Base-by-base conservation (phyloP, 805 yeast genomes). In the Hanseniaspora lachancei region DNA sequence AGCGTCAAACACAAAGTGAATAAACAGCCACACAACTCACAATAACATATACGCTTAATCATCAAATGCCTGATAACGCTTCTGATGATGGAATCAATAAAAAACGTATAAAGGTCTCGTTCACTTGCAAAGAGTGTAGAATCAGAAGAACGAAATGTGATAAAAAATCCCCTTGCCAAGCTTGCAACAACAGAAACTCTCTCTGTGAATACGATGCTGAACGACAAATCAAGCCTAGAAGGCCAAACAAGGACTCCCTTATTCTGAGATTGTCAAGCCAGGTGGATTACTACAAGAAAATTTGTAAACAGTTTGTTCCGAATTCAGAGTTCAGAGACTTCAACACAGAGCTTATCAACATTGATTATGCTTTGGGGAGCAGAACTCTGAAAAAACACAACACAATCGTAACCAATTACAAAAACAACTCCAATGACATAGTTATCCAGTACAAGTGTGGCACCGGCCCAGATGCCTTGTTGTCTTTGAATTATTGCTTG, bases 101-200 rank as follows among this genome's bases (percentile, higher is more conserved):
- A 49, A 60, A 70, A 40, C 35, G 35, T 32, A 63, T 66, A 44
- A 60, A 70, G 51, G 49, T 68, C 5, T 68, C 71, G 0, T 68
- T 63, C 50, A 70, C 68, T 13, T 68, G 71, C 50, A 66, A 64
- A 55, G 63, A 64, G 2, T 68, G 71, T 51, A 57, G 70, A 48
- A 60, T 58, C 43, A 61, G 66, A 1, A 68, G 67, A 58, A 66
- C 68, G 0, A 67, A 64, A 52, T 68, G 71, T 58, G 70, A 68
- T 55, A 63, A 64, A 50, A 62, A 61, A 40, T 64, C 64, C 52
- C 71, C 71, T n/a, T 68, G 71, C 56, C 52, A 62, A 7, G 54
- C 70, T 23, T 68, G 71, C 57, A 49, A 57, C 16, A 62, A 62
- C 44, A 61, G 63, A 42, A 63, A 61, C 36, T 47, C 64, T 13